These are phyloP conservation scores for Remersonia thermophila DNA, from an alignment of 2,329 filamentous ascomycete species.

Conservation along the genomic window DNA sequence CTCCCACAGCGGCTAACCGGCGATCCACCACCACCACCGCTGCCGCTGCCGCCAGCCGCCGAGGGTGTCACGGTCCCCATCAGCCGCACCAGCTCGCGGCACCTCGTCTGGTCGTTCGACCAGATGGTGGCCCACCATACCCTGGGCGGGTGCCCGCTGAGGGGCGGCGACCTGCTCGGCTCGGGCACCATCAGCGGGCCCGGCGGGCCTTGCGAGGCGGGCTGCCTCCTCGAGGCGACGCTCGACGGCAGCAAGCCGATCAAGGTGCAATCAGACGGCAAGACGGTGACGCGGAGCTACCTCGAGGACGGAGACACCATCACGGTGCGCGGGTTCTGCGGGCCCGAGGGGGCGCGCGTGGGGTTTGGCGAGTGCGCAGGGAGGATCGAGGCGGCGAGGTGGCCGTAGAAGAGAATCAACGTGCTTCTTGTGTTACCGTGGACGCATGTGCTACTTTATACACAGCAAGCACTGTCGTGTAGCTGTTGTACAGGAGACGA, in stretches of 20 bases:
- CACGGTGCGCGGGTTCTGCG: conserved; percentile 27
- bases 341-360: conserved; percentile 23
- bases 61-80: conserved; percentile 44
- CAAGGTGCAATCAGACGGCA: conserved; percentile 26
- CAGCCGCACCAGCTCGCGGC: conserved; percentile 45
- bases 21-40: too few species aligned
- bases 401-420: neutral
- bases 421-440: neutral
- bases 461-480: neutral
- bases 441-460: neutral
- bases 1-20: too few species aligned
- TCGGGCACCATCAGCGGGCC: conserved; percentile 59
- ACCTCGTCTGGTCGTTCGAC: conserved; percentile 70
- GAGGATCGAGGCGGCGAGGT: conserved; percentile 9
- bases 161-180: conserved; percentile 61
- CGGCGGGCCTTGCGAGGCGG: conserved; percentile 23
- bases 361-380: conserved; percentile 32
- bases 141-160: conserved; percentile 62
- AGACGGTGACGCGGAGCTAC: conserved; percentile 26
- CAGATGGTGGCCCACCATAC: conserved; percentile 76
- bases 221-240: conserved; percentile 34
- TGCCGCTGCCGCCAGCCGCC: conserved; percentile 24
- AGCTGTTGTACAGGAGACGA: neutral
- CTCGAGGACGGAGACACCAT: conserved; percentile 32
- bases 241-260: conserved; percentile 33